phyloP scores from a whole-genome alignment of 306 rosid species.

The Fragaria vesca region DNA sequence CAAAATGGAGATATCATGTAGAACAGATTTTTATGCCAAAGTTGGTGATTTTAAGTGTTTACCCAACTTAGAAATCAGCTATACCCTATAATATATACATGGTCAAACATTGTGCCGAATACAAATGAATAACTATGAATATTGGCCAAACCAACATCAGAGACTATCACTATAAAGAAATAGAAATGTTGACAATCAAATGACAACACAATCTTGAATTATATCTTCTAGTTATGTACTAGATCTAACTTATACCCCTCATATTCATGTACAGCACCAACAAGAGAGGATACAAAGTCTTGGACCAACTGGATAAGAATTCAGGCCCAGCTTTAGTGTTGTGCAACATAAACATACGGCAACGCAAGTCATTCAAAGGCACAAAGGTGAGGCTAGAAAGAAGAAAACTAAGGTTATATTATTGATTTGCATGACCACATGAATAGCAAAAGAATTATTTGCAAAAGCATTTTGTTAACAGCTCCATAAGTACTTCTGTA shows the following conservation, averaged over 20 bases:
- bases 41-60: not conserved
- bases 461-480: not conserved
- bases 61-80: not conserved
- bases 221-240: not conserved
- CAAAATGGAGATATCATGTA: too few species aligned
- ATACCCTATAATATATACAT: not conserved
- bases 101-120: too few species aligned
- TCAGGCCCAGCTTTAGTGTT: not conserved
- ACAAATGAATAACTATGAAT: not conserved
- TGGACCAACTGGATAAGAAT: not conserved
- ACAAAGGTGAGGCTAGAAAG: not conserved
- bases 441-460: not conserved
- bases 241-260: not conserved
- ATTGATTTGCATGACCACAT: not conserved
- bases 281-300: not conserved
- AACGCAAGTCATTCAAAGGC: not conserved
- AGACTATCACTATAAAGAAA: not conserved
- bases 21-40: not conserved
- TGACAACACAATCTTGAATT: not conserved
- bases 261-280: not conserved
- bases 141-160: not conserved
- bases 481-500: not conserved
- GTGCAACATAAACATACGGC: not conserved
- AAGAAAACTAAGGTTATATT: not conserved
- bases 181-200: not conserved